phyloP scores from a whole-genome alignment of 306 rosid species.

The Dryas octopetala region DNA sequence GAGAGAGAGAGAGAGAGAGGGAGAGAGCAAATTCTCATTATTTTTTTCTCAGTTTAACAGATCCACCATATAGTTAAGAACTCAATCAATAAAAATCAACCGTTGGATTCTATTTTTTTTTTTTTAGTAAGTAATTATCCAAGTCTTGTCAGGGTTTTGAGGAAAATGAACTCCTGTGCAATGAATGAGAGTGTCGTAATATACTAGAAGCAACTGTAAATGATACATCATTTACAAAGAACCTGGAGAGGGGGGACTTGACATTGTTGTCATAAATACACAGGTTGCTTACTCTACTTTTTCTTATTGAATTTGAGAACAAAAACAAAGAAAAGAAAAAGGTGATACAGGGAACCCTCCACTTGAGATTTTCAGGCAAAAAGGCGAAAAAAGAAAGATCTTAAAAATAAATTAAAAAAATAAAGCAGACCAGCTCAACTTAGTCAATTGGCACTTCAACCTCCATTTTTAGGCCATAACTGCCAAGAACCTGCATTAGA shows the following conservation, averaged over 20 bases:
- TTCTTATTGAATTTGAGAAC: neutral
- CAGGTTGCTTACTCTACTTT: neutral
- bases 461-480: slow-evolving; percentile 63
- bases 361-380: slow-evolving; percentile 9
- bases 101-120: too few relatives aligned
- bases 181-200: neutral
- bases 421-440: slow-evolving; percentile 16
- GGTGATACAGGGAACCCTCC: neutral
- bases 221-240: neutral
- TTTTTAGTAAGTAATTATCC: too few relatives aligned
- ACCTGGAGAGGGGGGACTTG: neutral
- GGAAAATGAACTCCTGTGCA: neutral
- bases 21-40: too few relatives aligned
- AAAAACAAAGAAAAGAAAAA: neutral
- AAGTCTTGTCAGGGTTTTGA: too few relatives aligned
- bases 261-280: neutral
- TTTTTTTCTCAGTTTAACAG: too few relatives aligned
- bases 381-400: neutral
- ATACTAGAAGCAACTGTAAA: neutral
- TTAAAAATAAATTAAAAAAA: neutral
- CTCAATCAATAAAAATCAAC: too few relatives aligned
- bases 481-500: slow-evolving; percentile 63
- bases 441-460: slow-evolving; percentile 82
- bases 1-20: too few relatives aligned
- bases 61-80: too few relatives aligned